Percentiles rank a stretch among this genome's conserved stretches.
Conservation (phyloP, 805 yeast genomes). For the Wickerhamomyces alni region DNA sequence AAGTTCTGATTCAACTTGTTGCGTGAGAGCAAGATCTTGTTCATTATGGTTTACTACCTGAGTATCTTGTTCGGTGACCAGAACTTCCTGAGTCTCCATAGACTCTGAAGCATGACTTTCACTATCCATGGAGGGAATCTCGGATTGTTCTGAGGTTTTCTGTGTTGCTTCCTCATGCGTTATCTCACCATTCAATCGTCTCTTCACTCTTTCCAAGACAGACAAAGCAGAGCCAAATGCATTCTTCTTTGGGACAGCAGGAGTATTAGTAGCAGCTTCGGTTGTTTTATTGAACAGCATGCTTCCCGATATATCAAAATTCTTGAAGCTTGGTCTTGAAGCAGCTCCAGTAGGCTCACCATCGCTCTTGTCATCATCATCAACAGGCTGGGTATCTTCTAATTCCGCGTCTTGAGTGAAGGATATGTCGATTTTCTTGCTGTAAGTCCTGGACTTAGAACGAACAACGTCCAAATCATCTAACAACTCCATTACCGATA, state of each 20-base stretch:
- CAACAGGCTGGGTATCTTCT: not conserved
- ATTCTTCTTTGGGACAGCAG: not conserved
- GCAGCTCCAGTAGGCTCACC: too few species aligned
- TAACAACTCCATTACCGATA: slow-evolving; percentile 15
- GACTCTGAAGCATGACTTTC: too few species aligned
- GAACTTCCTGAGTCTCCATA: not conserved
- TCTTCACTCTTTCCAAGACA: slow-evolving; percentile 2
- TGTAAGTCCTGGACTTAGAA: slow-evolving; percentile 15
- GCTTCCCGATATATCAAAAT: not conserved
- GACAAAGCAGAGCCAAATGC: not conserved
- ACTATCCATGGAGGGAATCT: too few species aligned
- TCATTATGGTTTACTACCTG: too few species aligned
- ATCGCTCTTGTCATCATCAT: not conserved
- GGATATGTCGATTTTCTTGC: slow-evolving; percentile 10
- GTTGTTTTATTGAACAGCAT: not conserved
- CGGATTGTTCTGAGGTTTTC: not conserved
- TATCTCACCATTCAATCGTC: slow-evolving; percentile 5
- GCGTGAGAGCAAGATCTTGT: too few species aligned
- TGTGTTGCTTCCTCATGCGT: not conserved
- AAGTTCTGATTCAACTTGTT: too few species aligned
- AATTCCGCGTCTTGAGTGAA: not conserved
- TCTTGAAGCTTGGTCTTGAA: not conserved
- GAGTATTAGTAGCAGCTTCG: not conserved
- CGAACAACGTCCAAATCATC: slow-evolving; percentile 16
- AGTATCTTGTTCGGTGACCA: not conserved